Evolutionary conservation across 2,329 filamentous ascomycete genomes (phyloP), one percentile per base, ranked within the genome.

Genomic region (Verruconis gallopava): DNA sequence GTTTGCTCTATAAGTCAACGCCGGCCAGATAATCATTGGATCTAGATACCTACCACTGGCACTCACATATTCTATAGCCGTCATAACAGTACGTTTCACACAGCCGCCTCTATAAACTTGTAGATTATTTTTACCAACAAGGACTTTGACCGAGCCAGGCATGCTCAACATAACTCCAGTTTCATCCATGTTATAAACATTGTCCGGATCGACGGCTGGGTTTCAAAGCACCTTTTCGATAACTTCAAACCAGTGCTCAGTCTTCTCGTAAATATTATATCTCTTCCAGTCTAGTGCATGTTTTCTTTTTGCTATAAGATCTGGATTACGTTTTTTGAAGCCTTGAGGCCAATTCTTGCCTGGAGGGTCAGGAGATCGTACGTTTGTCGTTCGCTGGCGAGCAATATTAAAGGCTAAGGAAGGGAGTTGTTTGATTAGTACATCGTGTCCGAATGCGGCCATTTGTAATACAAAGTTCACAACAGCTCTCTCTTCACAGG

Each of bases 401-500:
- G 38, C 21, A 40, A 35, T 4, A 5, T 3, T 40, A 15, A 40
- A 33, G n/a, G 38, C 38, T 40, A 52, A 34, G 21, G 42, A 46
- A 37, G 44, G 46, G 44, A 51, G 43, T 38, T 48, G 47, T 42
- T 53, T 50, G 1, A 50, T 45, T 38, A 34, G 50, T 12, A 50
- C 33, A 43, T 46, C 44, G n/a, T 46, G 32, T 22, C 50, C 50
- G 37, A 50, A 35, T 39, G 41, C 25, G 45, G 38, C 41, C 47
- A 47, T 45, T 37, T 44, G 46, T 45, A 52, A 38, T 30, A 51
- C 25, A 42, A 47, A 49, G 21, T 45, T 42, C 14, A 49, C 44
- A 21, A 56, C 33, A 19, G 52, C 54, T 37, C 55, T 50, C 50
- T 55, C 54, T 49, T 57, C 51, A 25, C 21, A 44, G 6, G 44